These are phyloP conservation scores for Penicillium corylophilum DNA, from an alignment of 2,329 filamentous ascomycete species.

Conservation along the genomic window DNA sequence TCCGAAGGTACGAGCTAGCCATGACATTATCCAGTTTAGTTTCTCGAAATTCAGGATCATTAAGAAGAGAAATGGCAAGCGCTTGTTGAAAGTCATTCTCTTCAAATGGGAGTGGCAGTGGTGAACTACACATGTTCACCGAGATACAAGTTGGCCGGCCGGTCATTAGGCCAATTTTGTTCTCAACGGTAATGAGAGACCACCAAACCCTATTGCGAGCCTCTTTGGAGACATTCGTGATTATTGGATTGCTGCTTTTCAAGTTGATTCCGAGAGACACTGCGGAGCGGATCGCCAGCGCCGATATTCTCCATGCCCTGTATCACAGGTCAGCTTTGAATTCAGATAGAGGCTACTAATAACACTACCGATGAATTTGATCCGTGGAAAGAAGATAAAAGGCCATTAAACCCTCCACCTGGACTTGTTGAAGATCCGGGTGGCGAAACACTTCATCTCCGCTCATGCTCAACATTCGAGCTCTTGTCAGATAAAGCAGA, in stretches of 20 bases:
- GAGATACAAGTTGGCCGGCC: conserved; percentile 36
- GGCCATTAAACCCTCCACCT: conserved; percentile 36
- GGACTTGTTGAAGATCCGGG: conserved; percentile 42
- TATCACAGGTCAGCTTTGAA: not conserved
- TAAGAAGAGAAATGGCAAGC: conserved; percentile 1
- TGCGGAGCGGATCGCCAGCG: conserved; percentile 37
- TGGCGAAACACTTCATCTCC: conserved; percentile 32
- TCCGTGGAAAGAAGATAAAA: conserved; percentile 37
- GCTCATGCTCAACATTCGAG: conserved; percentile 34
- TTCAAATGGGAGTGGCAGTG: conserved; percentile 15
- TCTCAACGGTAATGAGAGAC: conserved; percentile 38
- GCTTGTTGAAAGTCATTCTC: conserved; percentile 22
- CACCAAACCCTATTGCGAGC: conserved; percentile 42
- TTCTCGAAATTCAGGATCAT: conserved; percentile 2
- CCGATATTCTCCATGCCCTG: conserved; percentile 37
- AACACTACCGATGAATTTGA: conserved; percentile 39
- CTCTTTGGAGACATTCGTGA: conserved; percentile 35
- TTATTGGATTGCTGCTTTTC: conserved; percentile 28
- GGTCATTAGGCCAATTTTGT: conserved; percentile 39
- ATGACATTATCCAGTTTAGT: conserved; percentile 4
- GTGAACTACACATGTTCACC: conserved; percentile 11
- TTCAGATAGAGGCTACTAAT: not conserved
- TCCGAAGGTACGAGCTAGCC: conserved; percentile 4
- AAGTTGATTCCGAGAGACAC: conserved; percentile 40
- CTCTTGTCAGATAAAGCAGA: conserved; percentile 37